Evolutionary conservation across 2,329 filamentous ascomycete genomes (phyloP), one percentile per base, ranked within the genome.

Genomic region (Paraconiothyrium sp.): DNA sequence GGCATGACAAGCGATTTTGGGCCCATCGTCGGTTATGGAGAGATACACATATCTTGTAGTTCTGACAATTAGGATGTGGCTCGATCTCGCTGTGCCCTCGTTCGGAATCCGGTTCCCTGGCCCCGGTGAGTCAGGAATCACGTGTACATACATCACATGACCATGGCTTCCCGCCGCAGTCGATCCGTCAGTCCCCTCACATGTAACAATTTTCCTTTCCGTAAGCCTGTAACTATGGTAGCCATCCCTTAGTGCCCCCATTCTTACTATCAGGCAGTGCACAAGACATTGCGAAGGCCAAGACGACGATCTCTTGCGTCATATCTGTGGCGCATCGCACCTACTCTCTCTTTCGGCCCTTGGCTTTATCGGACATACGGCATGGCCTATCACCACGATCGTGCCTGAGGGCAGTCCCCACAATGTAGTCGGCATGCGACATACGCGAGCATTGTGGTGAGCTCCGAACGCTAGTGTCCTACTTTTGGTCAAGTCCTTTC

Each of bases 271-370:
- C 2, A 46, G 22, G 20, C 20, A 24, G 8, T 13, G 43, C 10
- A 46, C 43, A 20, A 11, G 20, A 16, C 24, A n/a, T 50, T 35
- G 48, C 14, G 8, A 37, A 35, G 24, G 50, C 37, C 37, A 54
- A 54, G 50, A n/a, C 35, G 50, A 54, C 35, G 35, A 43, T 54
- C 30, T 43, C 37, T 54, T 54, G 50, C 50, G 50, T 54, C 50
- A 54, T 54, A 54, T 54, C 13, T 13, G 24, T 32, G 37, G 35
- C 22, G 35, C 35, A 54, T 43, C 50, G 24, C 50, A 52, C 49
- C 34, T 52, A 52, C n/a, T 10, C 22, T 22, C 16, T 13, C 32
- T 20, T 34, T 22, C 20, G 34, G 32, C 11, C 49, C 9, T 52
- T 52, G 22, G 49, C 34, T 24, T 20, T 43, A 8, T 30, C 50